Percentiles rank a stretch among this genome's conserved stretches.
These are phyloP conservation scores for Candida namnaoensis DNA, from an alignment of 805 yeast species.

Conservation along the genomic window DNA sequence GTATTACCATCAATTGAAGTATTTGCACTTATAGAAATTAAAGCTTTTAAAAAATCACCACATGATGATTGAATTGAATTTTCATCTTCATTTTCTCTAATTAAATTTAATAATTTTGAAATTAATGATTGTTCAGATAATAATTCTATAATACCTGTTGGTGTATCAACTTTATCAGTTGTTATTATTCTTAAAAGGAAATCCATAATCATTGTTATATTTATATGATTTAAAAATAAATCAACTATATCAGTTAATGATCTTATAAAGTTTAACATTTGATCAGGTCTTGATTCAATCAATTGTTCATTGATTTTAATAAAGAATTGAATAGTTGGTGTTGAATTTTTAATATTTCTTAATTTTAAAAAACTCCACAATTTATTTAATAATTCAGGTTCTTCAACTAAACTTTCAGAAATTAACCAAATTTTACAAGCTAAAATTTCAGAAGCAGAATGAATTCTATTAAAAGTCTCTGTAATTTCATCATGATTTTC, in stretches of 20 bases:
- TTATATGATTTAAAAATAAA: slow-evolving; percentile 68
- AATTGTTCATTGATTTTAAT: slow-evolving; percentile 85
- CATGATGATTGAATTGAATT: slow-evolving; percentile 81
- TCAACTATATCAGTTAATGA: slow-evolving; percentile 52
- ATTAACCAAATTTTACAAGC: slow-evolving; percentile 89
- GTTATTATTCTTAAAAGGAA: slow-evolving; percentile 81
- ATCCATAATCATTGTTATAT: slow-evolving; percentile 88
- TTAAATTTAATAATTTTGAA: slow-evolving; percentile 55
- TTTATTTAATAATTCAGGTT: slow-evolving; percentile 48
- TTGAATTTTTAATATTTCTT: slow-evolving; percentile 42
- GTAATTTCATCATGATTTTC: slow-evolving; percentile 12
- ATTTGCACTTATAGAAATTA: slow-evolving; percentile 91
- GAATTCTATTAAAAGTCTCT: slow-evolving; percentile 27
- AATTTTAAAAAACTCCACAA: slow-evolving; percentile 75
- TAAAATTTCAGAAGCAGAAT: slow-evolving; percentile 75
- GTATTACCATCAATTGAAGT: slow-evolving; percentile 70
- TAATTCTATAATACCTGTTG: slow-evolving; percentile 81
- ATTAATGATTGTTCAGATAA: slow-evolving; percentile 68
- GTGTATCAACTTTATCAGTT: slow-evolving; percentile 81
- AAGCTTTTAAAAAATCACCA: slow-evolving; percentile 88
- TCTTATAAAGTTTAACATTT: slow-evolving; percentile 42
- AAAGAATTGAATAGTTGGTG: slow-evolving; percentile 72
- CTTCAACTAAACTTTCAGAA: slow-evolving; percentile 81
- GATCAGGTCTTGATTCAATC: slow-evolving; percentile 68
- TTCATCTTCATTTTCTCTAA: slow-evolving; percentile 44